phyloP scores from a whole-genome alignment of 2,329 filamentous ascomycete species.

The Graphiopsis chlorocephala region DNA sequence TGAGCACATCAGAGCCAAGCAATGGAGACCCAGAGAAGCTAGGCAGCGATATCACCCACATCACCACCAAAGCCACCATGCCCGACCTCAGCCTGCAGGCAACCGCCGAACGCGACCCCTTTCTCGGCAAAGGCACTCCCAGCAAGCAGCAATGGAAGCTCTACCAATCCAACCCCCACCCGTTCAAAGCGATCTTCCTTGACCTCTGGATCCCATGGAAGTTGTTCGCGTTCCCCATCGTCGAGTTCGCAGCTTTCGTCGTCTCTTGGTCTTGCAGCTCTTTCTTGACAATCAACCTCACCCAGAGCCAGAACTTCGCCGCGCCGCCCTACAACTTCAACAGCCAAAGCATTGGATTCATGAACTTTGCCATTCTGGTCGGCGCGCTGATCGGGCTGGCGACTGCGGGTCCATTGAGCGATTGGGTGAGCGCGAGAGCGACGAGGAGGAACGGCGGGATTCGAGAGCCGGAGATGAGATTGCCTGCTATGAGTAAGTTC shows the following conservation, averaged over 20 bases:
- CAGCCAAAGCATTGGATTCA: constrained; percentile 52
- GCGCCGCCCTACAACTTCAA: constrained; percentile 56
- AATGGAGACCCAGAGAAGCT: constrained; percentile 26
- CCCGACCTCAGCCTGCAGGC: constrained; percentile 29
- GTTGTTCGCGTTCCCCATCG: constrained; percentile 60
- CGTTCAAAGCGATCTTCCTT: constrained; percentile 46
- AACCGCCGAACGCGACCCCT: constrained; percentile 51
- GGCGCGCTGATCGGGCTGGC: constrained; percentile 55
- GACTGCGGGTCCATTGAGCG: constrained; percentile 55
- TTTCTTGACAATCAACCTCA: constrained; percentile 62
- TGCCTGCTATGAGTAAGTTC: constrained; percentile 43
- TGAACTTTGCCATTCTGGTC: constrained; percentile 56
- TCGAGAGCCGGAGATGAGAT: constrained; percentile 58
- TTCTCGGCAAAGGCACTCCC: constrained; percentile 55
- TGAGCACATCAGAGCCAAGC: constrained; percentile 16
- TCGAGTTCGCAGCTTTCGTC: constrained; percentile 61
- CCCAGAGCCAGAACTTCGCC: constrained; percentile 53
- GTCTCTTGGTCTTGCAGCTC: constrained; percentile 58
- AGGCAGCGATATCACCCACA: constrained; percentile 23
- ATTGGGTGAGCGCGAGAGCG: constrained; percentile 56
- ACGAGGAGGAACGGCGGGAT: constrained; percentile 55
- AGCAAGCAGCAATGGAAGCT: constrained; percentile 56
- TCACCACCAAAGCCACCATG: constrained; percentile 24
- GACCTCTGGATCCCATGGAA: constrained; percentile 63
- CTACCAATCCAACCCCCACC: constrained; percentile 49